phyloP scores from a whole-genome alignment of 176 grass and related monocot species.

The Oryza nivara region DNA sequence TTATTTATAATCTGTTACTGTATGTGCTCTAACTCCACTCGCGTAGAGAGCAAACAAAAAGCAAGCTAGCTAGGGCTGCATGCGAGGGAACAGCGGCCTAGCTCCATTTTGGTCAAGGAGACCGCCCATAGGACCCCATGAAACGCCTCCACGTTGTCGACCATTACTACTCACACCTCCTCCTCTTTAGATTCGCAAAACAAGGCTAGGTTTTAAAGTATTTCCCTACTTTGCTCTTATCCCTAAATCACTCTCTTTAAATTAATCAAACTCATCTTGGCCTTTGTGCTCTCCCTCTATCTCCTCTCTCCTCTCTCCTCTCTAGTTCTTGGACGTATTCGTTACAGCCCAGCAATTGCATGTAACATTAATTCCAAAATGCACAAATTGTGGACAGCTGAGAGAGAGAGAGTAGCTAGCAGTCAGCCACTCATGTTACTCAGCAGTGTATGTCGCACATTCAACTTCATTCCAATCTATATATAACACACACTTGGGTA shows the following conservation, averaged over 20 bases:
- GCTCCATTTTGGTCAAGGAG: constrained; percentile 58
- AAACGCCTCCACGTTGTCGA: constrained; percentile 66
- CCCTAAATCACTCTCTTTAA: constrained; percentile 53
- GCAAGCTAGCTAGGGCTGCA: constrained; percentile 42
- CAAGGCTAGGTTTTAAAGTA: constrained; percentile 48
- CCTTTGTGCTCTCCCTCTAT: constrained; percentile 44
- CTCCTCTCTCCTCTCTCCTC: constrained; percentile 10
- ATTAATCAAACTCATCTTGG: constrained; percentile 59
- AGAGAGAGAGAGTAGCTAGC: not conserved
- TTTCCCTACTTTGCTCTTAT: constrained; percentile 44
- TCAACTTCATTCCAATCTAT: constrained; percentile 39
- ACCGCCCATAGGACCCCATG: constrained; percentile 58
- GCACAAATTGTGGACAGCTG: not conserved
- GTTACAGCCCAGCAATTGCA: constrained; percentile 29
- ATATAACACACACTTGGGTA: constrained; percentile 37
- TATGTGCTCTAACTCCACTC: not conserved
- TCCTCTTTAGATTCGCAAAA: constrained; percentile 47
- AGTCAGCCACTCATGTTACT: not conserved
- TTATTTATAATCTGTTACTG: no score
- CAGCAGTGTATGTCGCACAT: not conserved
- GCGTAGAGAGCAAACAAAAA: constrained; percentile 63
- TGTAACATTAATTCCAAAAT: constrained; percentile 33
- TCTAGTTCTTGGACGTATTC: constrained; percentile 41
- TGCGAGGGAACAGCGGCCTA: constrained; percentile 50
- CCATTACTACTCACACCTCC: constrained; percentile 33